Evolutionary conservation across 2,329 filamentous ascomycete species (phyloP), one percentile per base, ranked within the genome.

Genomic region (Hymenoscyphus salicellus): DNA sequence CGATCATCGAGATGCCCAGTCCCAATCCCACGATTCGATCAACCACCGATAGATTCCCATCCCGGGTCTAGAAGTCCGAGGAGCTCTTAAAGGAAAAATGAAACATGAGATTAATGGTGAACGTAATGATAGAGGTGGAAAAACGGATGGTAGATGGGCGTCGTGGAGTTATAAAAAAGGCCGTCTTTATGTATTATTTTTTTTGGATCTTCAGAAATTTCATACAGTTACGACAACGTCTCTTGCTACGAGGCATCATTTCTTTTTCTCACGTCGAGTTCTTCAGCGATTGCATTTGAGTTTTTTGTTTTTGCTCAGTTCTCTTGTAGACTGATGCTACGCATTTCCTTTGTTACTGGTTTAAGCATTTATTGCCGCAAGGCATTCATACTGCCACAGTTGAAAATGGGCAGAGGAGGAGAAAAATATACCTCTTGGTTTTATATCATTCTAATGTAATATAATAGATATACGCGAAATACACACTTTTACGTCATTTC

Each of bases 1-100:
- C 61, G 17, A 62, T 62, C 26, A 32, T 57, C 5, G 61, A 62
- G 52, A 58, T 62, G 26, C 61, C 61, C 14, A 62, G 43, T 20
- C 61, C 61, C 5, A 32, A 36, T 60, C 43, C 58, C 8, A 36
- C 23, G 36, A 30, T 32, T n/a, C 17, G 57, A 41, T 28, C 20
- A 23, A 20, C 46, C 8, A 26, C n/a, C 4, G 43, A 60, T 10
- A 49, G 43, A 23, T 60, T 52, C 33, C 58, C 58, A 49, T 32
- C 20, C 30, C 58, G 58, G 30, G 32, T 60, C 14, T 60, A 36
- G 16, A 49, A 59, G 10, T 33, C 8, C 4, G 14, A 38, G 36
- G 14, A 17, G 36, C 36, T 38, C 36, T 38, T 38, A 38, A 38
- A 7, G 14, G 46, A 10, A 52, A 52, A 23, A 52, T 26, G 46